Conservation (phyloP, 345 rosid species). For the Bruguiera gymnorhiza region DNA sequence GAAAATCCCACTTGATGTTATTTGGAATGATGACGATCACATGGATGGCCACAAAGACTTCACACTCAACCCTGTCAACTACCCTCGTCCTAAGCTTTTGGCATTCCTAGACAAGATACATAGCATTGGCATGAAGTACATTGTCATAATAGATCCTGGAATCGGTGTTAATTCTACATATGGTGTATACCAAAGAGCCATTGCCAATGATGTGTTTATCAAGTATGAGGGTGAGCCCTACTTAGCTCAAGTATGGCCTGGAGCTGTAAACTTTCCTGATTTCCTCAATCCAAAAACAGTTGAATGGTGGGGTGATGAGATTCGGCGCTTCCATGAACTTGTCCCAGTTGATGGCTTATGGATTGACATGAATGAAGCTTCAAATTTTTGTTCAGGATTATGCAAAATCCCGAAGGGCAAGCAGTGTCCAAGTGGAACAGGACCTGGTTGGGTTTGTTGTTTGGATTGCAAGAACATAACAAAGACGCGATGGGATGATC, state of each 20-base stretch:
- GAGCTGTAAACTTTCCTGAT: constrained; percentile 92
- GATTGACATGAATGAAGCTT: constrained; percentile 98
- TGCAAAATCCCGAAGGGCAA: constrained; percentile 66
- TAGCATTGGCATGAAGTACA: constrained; percentile 81
- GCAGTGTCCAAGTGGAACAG: constrained; percentile 70
- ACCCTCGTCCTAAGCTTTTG: constrained; percentile 73
- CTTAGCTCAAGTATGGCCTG: constrained; percentile 99
- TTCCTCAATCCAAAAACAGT: constrained; percentile 92
- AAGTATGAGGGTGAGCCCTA: constrained; percentile 80
- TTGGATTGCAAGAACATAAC: constrained; percentile 96
- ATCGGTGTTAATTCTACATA: constrained; percentile 72
- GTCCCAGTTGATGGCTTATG: constrained; percentile 89
- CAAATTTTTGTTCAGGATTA: constrained; percentile 79
- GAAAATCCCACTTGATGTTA: constrained; percentile 86
- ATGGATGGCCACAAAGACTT: constrained; percentile 96
- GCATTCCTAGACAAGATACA: constrained; percentile 85
- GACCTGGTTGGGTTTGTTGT: constrained; percentile 97
- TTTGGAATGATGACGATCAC: constrained; percentile 98
- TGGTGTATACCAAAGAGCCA: constrained; percentile 73
- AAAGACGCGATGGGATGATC: constrained; percentile 82
- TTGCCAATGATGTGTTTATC: constrained; percentile 83
- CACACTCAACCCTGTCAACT: constrained; percentile 60
- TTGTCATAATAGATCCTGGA: constrained; percentile 80
- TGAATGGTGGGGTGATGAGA: constrained; percentile 89
- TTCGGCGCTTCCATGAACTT: constrained; percentile 80